Base-by-base conservation (phyloP, 257 asterid species). In the Scutellaria galericulata region DNA sequence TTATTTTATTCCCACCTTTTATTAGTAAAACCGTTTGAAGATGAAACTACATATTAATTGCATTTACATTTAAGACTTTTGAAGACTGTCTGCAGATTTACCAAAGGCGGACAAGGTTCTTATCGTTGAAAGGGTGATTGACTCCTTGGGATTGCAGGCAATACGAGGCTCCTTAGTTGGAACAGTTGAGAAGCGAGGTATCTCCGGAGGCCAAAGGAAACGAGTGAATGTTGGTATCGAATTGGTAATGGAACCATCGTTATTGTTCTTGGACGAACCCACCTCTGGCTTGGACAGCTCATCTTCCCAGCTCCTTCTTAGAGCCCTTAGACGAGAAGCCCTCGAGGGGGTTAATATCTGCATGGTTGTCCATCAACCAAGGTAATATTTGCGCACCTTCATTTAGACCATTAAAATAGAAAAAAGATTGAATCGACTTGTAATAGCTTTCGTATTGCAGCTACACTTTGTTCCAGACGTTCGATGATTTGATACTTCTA, bases 351-450 rank as follows among this genome's bases (percentile, higher is more conserved):
- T 86, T 39, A 86, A 84, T 50, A 82, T 86, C 60, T 84, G 86
- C 79, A 82, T 80, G 86, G 91, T 86, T 72, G 87, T 86, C 68
- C 91, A 86, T 68, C 91, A 86, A 78, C 91, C 91, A 47, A 86
- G 91, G 91, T 86, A 75, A 74, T n/a, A 7, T 27, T 13, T 55
- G 27, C 20, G 8, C 11, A 5, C 20, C 64, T 1, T 57, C 35
- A 31, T 57, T 8, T 35, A 12, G 6, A 18, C 20, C 22, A 46
- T 46, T 65, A 7, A 70, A 62, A 4, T 9, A 68, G 62, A 50
- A 20, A 20, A 42, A 41, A 42, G n/a, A n/a, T 69, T 45, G 51
- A 24, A 24, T 24, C 27, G 2, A 24, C 27, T 24, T 24, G 74
- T 39, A 56, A n/a, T 44, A 48, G 6, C 20, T 80, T 79, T 75